These are phyloP conservation scores for Claviceps lovelessii DNA, from an alignment of 2,329 filamentous ascomycete species.

Conservation along the genomic window DNA sequence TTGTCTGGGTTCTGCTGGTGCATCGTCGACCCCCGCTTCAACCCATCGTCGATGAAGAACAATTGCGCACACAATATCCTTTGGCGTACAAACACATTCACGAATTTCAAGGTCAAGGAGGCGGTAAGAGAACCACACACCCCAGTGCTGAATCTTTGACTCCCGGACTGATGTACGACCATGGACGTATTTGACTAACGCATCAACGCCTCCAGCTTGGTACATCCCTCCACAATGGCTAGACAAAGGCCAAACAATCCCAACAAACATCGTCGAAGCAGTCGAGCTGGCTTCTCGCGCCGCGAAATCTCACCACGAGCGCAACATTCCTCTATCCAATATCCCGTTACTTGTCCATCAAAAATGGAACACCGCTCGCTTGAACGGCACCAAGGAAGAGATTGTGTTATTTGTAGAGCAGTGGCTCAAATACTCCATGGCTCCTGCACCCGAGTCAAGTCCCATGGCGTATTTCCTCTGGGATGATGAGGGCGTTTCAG, in stretches of 20 bases:
- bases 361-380: slow-evolving; percentile 2
- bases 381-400: slow-evolving; percentile 1
- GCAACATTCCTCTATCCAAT: background rate
- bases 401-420: background rate
- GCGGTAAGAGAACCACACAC: background rate
- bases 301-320: background rate
- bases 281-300: background rate
- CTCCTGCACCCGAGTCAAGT: background rate
- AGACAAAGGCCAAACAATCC: background rate
- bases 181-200: background rate
- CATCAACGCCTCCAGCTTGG: background rate
- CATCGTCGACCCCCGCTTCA: background rate
- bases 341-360: slow-evolving; percentile 1
- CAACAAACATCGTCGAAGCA: background rate
- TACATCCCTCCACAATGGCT: slow-evolving; percentile 2
- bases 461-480: slow-evolving; percentile 3
- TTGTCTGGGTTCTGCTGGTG: background rate
- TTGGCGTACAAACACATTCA: background rate
- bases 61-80: background rate
- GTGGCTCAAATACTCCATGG: background rate
- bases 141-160: background rate
- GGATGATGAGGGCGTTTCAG: slow-evolving; percentile 3
- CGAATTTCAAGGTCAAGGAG: background rate
- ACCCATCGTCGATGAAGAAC: background rate
- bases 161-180: background rate